A percentile compares a stretch with the other conserved stretches of the same genome.
phyloP scores from a whole-genome alignment of 179 eudicot species.

The Carnegiea gigantea region DNA sequence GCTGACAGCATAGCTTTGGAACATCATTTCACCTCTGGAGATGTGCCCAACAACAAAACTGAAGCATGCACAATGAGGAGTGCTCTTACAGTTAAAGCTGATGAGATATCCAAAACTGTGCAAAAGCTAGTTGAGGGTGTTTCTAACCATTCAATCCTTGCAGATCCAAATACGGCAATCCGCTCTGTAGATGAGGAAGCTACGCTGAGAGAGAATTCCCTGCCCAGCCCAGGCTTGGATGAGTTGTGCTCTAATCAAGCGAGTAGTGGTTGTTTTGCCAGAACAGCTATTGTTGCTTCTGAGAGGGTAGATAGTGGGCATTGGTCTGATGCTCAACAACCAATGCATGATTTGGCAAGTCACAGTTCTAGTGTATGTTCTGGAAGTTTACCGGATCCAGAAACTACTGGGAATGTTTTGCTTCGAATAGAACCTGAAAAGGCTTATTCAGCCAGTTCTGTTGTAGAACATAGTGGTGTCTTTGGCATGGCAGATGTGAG shows the following conservation, averaged over 20 bases:
- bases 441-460: slow-evolving; percentile 21
- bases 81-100: neutral
- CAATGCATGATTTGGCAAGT: slow-evolving; percentile 30
- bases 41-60: slow-evolving; percentile 26
- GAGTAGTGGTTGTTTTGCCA: slow-evolving; percentile 13
- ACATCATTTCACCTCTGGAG: slow-evolving; percentile 30
- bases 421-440: slow-evolving; percentile 27
- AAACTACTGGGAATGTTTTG: slow-evolving; percentile 23
- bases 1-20: slow-evolving; percentile 27
- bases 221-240: slow-evolving; percentile 22
- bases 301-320: slow-evolving; percentile 30
- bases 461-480: slow-evolving; percentile 11
- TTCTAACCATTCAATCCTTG: slow-evolving; percentile 30
- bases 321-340: slow-evolving; percentile 29
- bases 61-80: slow-evolving; percentile 20
- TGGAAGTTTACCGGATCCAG: slow-evolving; percentile 20
- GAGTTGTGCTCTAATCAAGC: slow-evolving; percentile 21
- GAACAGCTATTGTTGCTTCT: slow-evolving; percentile 28
- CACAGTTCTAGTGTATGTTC: slow-evolving; percentile 29
- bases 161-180: slow-evolving; percentile 20
- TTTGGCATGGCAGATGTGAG: neutral
- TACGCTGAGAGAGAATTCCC: slow-evolving; percentile 27
- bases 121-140: slow-evolving; percentile 27
- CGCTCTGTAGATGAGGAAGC: slow-evolving; percentile 31
- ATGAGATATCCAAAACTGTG: slow-evolving; percentile 19